These are phyloP conservation scores for Heliocybe sulcata DNA, from an alignment of 1,284 basidiomycete genomes.

Conservation along the genomic window DNA sequence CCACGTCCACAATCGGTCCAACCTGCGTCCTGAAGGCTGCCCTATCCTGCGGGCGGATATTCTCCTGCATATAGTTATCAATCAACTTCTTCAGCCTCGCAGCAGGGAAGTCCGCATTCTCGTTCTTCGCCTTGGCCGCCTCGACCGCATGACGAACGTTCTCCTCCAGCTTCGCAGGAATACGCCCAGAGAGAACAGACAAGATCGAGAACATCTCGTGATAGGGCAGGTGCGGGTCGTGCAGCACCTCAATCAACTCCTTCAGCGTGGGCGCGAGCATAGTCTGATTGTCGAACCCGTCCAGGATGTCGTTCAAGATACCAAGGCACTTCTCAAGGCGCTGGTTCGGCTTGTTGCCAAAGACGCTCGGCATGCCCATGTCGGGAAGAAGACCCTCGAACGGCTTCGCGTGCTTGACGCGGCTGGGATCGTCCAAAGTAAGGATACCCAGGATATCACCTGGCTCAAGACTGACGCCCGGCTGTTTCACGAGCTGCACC, in stretches of 20 bases:
- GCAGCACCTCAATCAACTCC: constrained; percentile 73
- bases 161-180: constrained; percentile 90
- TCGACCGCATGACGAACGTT: constrained; percentile 79
- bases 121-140: constrained; percentile 60
- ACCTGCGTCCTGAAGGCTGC: constrained; percentile 73
- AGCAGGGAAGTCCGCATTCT: constrained; percentile 81
- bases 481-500: constrained; percentile 97
- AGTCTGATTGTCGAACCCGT: constrained; percentile 92
- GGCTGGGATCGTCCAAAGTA: constrained; percentile 92
- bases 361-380: constrained; percentile 81
- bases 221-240: constrained; percentile 86
- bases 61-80: constrained; percentile 82
- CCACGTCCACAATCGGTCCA: constrained; percentile 64
- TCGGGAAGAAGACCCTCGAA: constrained; percentile 90
- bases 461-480: constrained; percentile 93
- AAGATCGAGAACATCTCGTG: constrained; percentile 82
- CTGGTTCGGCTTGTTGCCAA: constrained; percentile 92
- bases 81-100: constrained; percentile 76
- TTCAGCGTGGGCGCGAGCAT: constrained; percentile 81
- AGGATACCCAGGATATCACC: constrained; percentile 98
- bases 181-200: constrained; percentile 87
- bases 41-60: constrained; percentile 73
- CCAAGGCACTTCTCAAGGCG: constrained; percentile 72
- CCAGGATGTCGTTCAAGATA: constrained; percentile 87
- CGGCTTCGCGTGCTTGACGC: constrained; percentile 97